Evolutionary conservation across 495 filamentous ascomycete genomes (phyloP), one percentile per base, ranked within the genome.

Genomic region (Daldinia concentrica): DNA sequence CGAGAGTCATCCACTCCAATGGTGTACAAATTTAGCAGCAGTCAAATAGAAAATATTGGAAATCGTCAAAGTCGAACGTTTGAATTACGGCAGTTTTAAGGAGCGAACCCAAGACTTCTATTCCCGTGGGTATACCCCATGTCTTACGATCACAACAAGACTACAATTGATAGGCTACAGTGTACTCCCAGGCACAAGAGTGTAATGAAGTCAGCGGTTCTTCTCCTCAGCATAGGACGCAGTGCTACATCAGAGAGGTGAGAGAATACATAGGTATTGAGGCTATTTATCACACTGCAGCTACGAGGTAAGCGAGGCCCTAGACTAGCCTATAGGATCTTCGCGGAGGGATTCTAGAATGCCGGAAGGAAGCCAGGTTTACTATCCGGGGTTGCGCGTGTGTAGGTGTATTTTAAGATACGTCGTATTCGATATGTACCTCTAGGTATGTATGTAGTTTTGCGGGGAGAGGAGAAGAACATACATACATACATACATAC

Each of bases 1-100:
- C 24, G 54, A 52, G 43, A 52, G 43, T 29, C 55, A 61, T 69
- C 72, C 62, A 65, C 62, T 68, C 68, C 69, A 54, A 58, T 56
- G 29, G 48, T 70, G 62, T 67, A 67, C 50, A 72, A 68, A 68
- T 62, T 32, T 50, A 68, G 34, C 22, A 63, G 43, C n/a, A 55
- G 17, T 7, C 9, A 22, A 50, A 9, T 11, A 0, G 62, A 66
- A 29, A 58, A 50, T 45, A 11, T 64, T 64, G 7, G 48, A 69
- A 22, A 61, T 26, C 43, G 34, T 45, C 9, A 24, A 60, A 0
- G 39, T 66, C 19, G 54, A 58, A 29, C 14, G 6, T 17, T 7
- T 15, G 8, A 22, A 19, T 29, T 19, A 30, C 3, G 3, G 37
- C 14, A 19, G 19, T 6, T 48, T 17, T 29, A 11, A 19, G 39